Base-by-base conservation (phyloP, 2,329 filamentous ascomycete species). In the Aspergillus neoniger region DNA sequence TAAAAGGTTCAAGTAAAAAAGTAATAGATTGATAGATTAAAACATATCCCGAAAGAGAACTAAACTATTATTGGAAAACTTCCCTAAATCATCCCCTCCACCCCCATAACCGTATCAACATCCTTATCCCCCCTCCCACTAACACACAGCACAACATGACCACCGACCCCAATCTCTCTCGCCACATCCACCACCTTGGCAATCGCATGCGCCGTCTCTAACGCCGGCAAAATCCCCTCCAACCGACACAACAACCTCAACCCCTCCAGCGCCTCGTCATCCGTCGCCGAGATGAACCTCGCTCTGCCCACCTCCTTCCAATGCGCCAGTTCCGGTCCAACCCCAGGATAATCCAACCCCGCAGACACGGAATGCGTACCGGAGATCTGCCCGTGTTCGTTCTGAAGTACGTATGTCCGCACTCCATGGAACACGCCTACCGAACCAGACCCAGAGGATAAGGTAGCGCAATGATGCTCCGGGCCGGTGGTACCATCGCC, bases 391-490 rank as follows among this genome's bases (percentile, higher is more conserved):
- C 94, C 94, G 75, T 96, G 85, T 71, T 88, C 82, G 78, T 96
- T 88, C 79, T 98, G 94, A 14, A 98, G 85, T 15, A 98, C 87
- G 74, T 97, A 97, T 0, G 94, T 98, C 64, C 91, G 87, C 14
- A 97, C 93, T 58, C 94, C 95, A 79, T 97, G 94, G 32, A 98
- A 82, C n/a, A 98, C 93, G 64, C 95, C 95, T 77, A 94, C 92
- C 60, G 87, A 86, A 39, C 95, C 95, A 10, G 87, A 86, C 41
- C 95, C 95, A 10, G 88, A 88, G 2, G 87, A 86, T 12, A 98
- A 83, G 0, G 93, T 97, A 0, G 95, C 94, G 51, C 88, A 90
- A 78, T 98, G 94, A 43, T 90, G 32, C 4, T 36, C 32, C 0
- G 32, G 32, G 32, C 96, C 25, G 2, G 25, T 28, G 25, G 25